These are phyloP conservation scores for Prunella vulgaris DNA, from an alignment of 257 asterid genomes.

Conservation along the genomic window DNA sequence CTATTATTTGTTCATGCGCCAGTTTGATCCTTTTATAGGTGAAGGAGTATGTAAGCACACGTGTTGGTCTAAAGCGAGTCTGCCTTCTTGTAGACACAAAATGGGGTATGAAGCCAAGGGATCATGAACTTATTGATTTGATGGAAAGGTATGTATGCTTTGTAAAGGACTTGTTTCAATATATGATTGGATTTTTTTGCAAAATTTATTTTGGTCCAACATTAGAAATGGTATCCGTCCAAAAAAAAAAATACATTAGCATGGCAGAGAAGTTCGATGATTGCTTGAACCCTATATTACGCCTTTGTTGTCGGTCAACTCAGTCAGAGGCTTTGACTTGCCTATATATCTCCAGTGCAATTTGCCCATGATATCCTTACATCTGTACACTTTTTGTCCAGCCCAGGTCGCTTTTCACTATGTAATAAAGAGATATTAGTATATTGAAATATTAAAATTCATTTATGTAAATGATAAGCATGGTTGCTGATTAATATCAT, in stretches of 20 bases:
- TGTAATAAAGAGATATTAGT: background rate
- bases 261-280: background rate
- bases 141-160: slow-evolving; percentile 72
- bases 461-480: background rate
- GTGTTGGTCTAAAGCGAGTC: slow-evolving; percentile 70
- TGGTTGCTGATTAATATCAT: background rate
- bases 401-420: background rate
- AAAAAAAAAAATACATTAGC: too few relatives aligned
- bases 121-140: slow-evolving; percentile 76
- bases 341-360: background rate
- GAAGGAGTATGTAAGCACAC: slow-evolving; percentile 91
- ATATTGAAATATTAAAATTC: background rate
- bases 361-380: background rate
- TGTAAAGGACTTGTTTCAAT: background rate
- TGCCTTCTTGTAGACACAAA: slow-evolving; percentile 93
- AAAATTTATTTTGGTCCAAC: background rate
- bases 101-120: slow-evolving; percentile 99
- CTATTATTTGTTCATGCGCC: slow-evolving; percentile 9
- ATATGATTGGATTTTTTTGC: slow-evolving; percentile 2
- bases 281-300: background rate
- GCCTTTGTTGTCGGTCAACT: background rate
- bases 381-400: background rate
- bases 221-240: background rate
- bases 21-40: slow-evolving; percentile 51
- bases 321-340: background rate